Conservation (phyloP, 78 protist genomes). For the Dictyostelium citrinum region DNA sequence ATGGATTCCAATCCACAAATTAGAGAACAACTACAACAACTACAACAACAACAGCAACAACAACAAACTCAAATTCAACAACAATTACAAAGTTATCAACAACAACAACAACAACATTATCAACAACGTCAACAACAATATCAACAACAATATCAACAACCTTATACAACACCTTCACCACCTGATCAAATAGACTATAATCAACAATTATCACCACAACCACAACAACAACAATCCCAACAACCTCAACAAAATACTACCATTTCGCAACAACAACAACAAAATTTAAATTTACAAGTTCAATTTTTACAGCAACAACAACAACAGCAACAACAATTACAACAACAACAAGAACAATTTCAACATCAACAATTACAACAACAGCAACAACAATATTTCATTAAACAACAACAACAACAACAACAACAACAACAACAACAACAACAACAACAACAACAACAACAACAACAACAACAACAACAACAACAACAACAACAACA, state of each 20-base stretch:
- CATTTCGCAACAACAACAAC: not conserved
- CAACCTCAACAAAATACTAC: not conserved
- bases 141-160: slow-evolving; percentile 22
- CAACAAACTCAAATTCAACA: slow-evolving; percentile 23
- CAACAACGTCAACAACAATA: slow-evolving; percentile 23
- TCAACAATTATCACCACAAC: not conserved
- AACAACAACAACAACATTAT: slow-evolving; percentile 35
- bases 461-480: slow-evolving; percentile 20
- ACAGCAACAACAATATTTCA: not conserved
- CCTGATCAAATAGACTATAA: not conserved
- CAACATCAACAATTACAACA: not conserved
- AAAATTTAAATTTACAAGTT: not conserved
- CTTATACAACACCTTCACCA: not conserved
- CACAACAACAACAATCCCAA: not conserved
- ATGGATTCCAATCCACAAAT: slow-evolving; percentile 7
- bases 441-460: not conserved
- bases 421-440: not conserved
- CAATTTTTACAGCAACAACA: slow-evolving; percentile 13
- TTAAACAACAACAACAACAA: not conserved
- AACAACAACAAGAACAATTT: slow-evolving; percentile 9
- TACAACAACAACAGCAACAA: slow-evolving; percentile 36
- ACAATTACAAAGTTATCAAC: not conserved
- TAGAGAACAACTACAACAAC: slow-evolving; percentile 1
- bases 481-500: not conserved
- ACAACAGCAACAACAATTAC: slow-evolving; percentile 17